Evolutionary conservation across 208 protist genomes (phyloP).

Genomic region (Leishmania guyanensis): DNA sequence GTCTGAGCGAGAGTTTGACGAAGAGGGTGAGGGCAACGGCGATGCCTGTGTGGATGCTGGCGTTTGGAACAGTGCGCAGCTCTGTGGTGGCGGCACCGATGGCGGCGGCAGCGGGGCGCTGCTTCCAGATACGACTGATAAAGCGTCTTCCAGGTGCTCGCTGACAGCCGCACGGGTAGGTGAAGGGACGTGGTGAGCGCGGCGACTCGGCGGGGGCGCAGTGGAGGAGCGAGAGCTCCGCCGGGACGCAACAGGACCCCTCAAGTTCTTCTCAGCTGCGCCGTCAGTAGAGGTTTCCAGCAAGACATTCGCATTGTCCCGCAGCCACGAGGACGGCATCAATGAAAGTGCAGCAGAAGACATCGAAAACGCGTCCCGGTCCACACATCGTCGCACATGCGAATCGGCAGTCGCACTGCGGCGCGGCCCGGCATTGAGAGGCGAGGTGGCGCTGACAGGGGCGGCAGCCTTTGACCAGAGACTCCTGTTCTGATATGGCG

Average conservation of each 20-base stretch:
- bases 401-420: background rate
- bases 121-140: background rate
- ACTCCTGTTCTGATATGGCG: constrained; percentile 11
- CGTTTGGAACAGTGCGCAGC: constrained; percentile 17
- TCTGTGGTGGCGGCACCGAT: constrained; percentile 8
- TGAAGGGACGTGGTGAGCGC: background rate
- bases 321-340: constrained; percentile 19
- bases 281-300: background rate
- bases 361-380: background rate
- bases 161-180: background rate
- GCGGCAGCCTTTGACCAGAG: constrained; percentile 10
- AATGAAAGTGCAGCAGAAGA: constrained; percentile 5
- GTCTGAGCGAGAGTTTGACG: background rate
- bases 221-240: background rate
- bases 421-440: background rate
- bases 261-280: background rate
- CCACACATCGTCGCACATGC: background rate
- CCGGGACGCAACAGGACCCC: background rate
- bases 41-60: background rate
- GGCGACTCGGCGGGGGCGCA: background rate
- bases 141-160: background rate
- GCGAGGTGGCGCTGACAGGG: background rate
- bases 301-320: background rate
- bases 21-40: background rate
- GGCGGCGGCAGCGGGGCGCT: constrained; percentile 7